Percentiles rank a stretch among this genome's conserved stretches.
phyloP scores from a whole-genome alignment of 768 basidiomycete species.

The Termitomyces sp. region DNA sequence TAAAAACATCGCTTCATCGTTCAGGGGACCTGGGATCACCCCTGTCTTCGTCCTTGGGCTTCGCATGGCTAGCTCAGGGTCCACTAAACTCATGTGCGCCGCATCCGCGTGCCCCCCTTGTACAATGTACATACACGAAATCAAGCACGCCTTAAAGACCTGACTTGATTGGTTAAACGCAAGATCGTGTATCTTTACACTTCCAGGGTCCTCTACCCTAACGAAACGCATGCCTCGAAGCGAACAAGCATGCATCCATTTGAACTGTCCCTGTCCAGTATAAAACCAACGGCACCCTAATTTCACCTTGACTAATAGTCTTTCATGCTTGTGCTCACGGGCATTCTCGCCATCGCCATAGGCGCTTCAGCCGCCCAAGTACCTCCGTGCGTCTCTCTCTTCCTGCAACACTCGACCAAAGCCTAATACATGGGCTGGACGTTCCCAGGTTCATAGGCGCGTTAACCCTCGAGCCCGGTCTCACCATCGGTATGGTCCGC shows the following conservation, averaged over 20 bases:
- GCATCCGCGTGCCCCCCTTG: neutral
- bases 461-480: constrained; percentile 37
- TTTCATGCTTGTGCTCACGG: constrained; percentile 6
- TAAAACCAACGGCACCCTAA: neutral
- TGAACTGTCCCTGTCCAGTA: neutral
- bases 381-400: constrained; percentile 14
- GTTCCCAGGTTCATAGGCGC: constrained; percentile 31
- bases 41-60: neutral
- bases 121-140: too few relatives aligned
- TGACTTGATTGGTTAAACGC: neutral
- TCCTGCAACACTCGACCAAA: neutral
- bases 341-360: constrained; percentile 9
- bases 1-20: too few relatives aligned
- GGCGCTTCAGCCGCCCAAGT: constrained; percentile 21
- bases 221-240: neutral
- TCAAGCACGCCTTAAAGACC: neutral
- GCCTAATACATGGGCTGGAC: neutral
- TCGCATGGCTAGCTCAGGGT: neutral
- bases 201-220: neutral
- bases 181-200: neutral
- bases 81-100: neutral
- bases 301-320: neutral
- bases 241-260: neutral
- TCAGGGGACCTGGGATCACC: neutral
- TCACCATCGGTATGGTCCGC: constrained; percentile 33